Conservation (phyloP, 1,284 basidiomycete genomes). For the Cystobasidiaceae sp. region DNA sequence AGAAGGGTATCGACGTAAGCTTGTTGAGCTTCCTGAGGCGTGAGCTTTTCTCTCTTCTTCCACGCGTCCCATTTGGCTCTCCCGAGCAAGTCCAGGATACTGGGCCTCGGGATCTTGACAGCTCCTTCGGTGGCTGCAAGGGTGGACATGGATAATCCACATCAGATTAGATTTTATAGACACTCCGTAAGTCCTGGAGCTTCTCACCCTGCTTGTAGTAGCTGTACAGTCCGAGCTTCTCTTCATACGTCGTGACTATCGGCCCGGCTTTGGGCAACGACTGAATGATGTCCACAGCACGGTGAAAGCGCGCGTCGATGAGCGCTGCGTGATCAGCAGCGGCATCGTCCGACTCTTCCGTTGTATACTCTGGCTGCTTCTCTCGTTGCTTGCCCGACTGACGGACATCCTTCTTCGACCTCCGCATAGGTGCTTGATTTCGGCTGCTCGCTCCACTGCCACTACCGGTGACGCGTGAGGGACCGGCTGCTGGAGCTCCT, state of each 20-base stretch:
- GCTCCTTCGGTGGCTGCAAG: constrained; percentile 81
- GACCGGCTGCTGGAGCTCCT: too few species aligned
- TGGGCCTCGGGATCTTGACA: constrained; percentile 71
- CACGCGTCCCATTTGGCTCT: constrained; percentile 65
- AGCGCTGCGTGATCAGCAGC: neutral
- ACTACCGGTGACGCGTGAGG: too few species aligned
- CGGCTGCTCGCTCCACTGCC: too few species aligned
- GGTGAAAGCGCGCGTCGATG: constrained; percentile 20
- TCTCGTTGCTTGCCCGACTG: neutral
- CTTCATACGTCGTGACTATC: constrained; percentile 93
- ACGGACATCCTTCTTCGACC: too few species aligned
- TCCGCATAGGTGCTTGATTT: too few species aligned
- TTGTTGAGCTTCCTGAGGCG: constrained; percentile 63
- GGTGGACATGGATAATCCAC: too few species aligned
- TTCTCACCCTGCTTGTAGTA: constrained; percentile 88
- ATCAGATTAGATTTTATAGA: too few species aligned
- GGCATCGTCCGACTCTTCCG: neutral
- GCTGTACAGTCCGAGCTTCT: constrained; percentile 91
- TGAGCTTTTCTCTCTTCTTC: constrained; percentile 65
- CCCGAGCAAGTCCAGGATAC: constrained; percentile 85
- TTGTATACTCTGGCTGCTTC: neutral
- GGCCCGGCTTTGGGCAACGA: constrained; percentile 82
- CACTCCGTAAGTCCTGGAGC: neutral
- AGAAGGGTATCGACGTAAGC: constrained; percentile 70
- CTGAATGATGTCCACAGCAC: constrained; percentile 29